Percentiles rank a stretch among this genome's conserved stretches.
These are phyloP conservation scores for Monosporascus sp. DNA, from an alignment of 2,329 filamentous ascomycete species.

Conservation along the genomic window DNA sequence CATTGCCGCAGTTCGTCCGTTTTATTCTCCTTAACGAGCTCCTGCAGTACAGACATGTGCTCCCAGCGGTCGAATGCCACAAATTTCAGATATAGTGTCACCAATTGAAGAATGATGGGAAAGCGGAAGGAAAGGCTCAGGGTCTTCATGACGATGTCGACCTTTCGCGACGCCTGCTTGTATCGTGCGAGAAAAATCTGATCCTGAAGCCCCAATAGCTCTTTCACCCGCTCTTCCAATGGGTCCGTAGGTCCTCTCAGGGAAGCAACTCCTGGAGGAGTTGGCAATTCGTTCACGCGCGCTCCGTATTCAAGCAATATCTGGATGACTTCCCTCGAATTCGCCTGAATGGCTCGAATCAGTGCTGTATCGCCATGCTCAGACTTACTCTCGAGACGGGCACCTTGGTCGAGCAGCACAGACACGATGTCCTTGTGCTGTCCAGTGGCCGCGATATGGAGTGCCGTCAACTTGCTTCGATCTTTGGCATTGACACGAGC, in stretches of 20 bases:
- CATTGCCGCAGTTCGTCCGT: conserved; percentile 15
- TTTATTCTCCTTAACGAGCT: conserved; percentile 16
- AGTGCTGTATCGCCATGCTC: conserved; percentile 1
- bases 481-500: too few species aligned
- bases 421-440: too few species aligned
- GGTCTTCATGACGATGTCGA: too few species aligned
- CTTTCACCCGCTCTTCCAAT: conserved; percentile 15
- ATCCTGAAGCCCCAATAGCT: conserved; percentile 16
- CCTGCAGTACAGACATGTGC: conserved; percentile 14
- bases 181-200: too few species aligned
- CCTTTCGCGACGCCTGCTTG: too few species aligned
- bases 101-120: conserved; percentile 11
- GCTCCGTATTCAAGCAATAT: conserved; percentile 14
- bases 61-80: conserved; percentile 16
- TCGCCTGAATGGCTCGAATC: conserved; percentile 1
- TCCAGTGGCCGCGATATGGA: too few species aligned
- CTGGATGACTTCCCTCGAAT: conserved; percentile 12
- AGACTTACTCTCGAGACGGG: background rate
- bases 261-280: conserved; percentile 11
- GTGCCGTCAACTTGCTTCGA: too few species aligned
- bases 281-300: conserved; percentile 10
- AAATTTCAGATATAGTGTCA: conserved; percentile 15
- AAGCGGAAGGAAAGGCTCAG: background rate
- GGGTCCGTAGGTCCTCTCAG: conserved; percentile 13
- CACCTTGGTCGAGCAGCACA: too few species aligned